These are phyloP conservation scores for Pharnaceum exiguum DNA, from an alignment of 148 eudicot species.

Conservation along the genomic window DNA sequence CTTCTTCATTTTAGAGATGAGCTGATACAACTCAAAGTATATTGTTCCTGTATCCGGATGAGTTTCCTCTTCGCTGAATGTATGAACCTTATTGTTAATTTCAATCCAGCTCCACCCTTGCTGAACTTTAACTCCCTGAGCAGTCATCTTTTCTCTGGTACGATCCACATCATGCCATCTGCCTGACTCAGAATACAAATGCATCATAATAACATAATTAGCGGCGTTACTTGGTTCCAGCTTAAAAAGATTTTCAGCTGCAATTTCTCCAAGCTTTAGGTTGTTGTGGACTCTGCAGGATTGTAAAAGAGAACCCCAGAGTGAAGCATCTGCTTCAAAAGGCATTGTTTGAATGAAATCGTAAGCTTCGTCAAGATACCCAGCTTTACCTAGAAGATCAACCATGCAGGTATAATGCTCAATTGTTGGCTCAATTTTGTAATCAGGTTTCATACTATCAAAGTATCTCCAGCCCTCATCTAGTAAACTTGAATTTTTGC, in stretches of 20 bases:
- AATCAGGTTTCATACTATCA: slow-evolving; percentile 43
- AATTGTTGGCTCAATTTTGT: slow-evolving; percentile 40
- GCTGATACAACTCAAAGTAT: slow-evolving; percentile 49
- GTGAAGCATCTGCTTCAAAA: slow-evolving; percentile 38
- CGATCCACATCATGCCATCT: slow-evolving; percentile 41
- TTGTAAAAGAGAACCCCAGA: slow-evolving; percentile 61
- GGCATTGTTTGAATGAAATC: slow-evolving; percentile 56
- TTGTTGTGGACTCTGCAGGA: slow-evolving; percentile 38
- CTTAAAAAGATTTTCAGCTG: slow-evolving; percentile 43
- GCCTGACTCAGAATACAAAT: slow-evolving; percentile 33
- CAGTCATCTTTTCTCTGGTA: slow-evolving; percentile 34
- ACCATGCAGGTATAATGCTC: slow-evolving; percentile 76
- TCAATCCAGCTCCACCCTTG: slow-evolving; percentile 58
- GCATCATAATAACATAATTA: slow-evolving; percentile 54
- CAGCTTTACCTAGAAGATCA: slow-evolving; percentile 66
- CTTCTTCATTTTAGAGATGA: slow-evolving; percentile 40
- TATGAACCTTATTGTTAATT: slow-evolving; percentile 32
- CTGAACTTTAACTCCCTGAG: slow-evolving; percentile 27
- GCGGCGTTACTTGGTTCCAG: slow-evolving; percentile 56
- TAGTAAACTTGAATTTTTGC: slow-evolving; percentile 52
- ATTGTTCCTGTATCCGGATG: slow-evolving; percentile 52
- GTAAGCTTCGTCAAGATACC: slow-evolving; percentile 68
- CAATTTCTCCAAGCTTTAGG: slow-evolving; percentile 45
- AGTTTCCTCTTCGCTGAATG: slow-evolving; percentile 41
- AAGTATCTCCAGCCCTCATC: slow-evolving; percentile 62